Conservation (phyloP, 164 flowering plant species). For the grape (Vitis vinifera) region ASM3070453v1 NC_081806.1:2881501-2882000, state of each 20-base stretch:
- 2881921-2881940: not conserved
- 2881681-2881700: no score
- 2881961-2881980: slow-evolving; percentile 50
- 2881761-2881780: not conserved
- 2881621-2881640: no score
- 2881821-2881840: not conserved
- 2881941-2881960: not conserved
- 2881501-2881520: no score
- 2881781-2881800: not conserved
- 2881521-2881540: no score
- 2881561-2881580: no score
- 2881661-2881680: no score
- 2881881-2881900: not conserved
- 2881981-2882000: slow-evolving; percentile 92
- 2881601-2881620: no score
- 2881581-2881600: no score
- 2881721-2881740: not conserved
- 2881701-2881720: not conserved
- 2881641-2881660: no score
- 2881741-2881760: not conserved
- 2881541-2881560: no score
- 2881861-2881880: not conserved
- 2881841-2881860: not conserved
- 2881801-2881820: not conserved
- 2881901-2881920: not conserved